Evolutionary conservation across 768 basidiomycete species (phyloP).

Genomic region (Pulveroboletus sp.): DNA sequence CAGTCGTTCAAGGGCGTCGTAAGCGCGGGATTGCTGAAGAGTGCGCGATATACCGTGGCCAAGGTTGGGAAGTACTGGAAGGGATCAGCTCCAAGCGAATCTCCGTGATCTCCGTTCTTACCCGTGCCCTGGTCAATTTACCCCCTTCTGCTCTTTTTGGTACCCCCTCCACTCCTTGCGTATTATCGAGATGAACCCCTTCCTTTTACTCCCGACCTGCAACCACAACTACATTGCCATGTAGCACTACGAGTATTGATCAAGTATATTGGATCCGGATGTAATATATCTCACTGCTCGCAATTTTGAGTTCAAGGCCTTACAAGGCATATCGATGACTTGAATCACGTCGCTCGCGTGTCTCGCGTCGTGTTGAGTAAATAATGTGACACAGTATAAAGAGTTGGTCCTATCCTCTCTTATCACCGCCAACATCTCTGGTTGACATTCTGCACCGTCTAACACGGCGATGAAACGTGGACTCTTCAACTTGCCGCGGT

Average conservation of each 20-base stretch:
- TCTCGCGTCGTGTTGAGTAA: neutral
- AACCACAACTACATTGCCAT: conserved; percentile 8
- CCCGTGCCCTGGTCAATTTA: neutral
- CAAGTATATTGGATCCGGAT: conserved; percentile 9
- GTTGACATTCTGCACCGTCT: neutral
- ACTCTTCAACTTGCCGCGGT: conserved; percentile 12
- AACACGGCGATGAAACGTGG: conserved; percentile 21
- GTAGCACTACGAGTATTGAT: conserved; percentile 19
- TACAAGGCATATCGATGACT: too few species aligned
- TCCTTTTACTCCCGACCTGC: neutral
- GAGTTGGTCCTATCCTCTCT: neutral
- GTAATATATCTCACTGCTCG: conserved; percentile 13
- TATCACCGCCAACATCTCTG: neutral
- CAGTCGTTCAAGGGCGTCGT: conserved; percentile 86
- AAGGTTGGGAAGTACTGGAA: conserved; percentile 89
- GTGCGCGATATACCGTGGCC: conserved; percentile 65
- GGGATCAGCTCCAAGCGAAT: conserved; percentile 14
- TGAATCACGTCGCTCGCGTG: too few species aligned
- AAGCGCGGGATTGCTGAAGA: conserved; percentile 79
- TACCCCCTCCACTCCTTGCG: conserved; percentile 9
- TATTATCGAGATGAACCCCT: neutral
- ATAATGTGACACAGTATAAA: neutral
- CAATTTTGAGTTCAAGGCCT: too few species aligned
- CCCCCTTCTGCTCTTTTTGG: neutral
- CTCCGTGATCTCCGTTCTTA: conserved; percentile 4